phyloP scores from a whole-genome alignment of 257 asterid genomes.

The Craterostigma plantagineum region DNA sequence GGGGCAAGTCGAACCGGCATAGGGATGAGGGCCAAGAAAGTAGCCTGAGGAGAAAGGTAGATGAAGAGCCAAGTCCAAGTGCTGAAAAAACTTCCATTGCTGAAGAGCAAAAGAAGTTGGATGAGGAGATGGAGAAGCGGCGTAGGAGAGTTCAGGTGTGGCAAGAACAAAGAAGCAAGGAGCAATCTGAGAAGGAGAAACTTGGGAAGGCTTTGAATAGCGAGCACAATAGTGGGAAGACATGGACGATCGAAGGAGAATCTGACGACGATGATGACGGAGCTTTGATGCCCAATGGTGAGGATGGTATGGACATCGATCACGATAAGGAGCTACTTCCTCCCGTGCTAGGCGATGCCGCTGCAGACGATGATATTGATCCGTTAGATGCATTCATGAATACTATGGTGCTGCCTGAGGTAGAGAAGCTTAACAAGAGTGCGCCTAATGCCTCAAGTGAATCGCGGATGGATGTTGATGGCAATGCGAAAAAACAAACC shows the following conservation, averaged over 20 bases:
- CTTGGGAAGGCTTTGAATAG: slow-evolving; percentile 32
- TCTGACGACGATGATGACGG: slow-evolving; percentile 62
- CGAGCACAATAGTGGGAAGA: slow-evolving; percentile 51
- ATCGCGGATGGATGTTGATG: slow-evolving; percentile 22
- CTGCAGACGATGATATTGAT: slow-evolving; percentile 55
- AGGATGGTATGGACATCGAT: slow-evolving; percentile 21
- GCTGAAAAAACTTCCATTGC: slow-evolving; percentile 39
- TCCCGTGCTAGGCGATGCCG: slow-evolving; percentile 22
- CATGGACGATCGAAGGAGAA: slow-evolving; percentile 84
- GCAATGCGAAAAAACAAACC: slow-evolving; percentile 16
- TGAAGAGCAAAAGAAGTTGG: slow-evolving; percentile 70
- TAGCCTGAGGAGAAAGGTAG: slow-evolving; percentile 26
- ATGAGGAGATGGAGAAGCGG: slow-evolving; percentile 74
- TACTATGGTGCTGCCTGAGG: slow-evolving; percentile 78
- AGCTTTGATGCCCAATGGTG: slow-evolving; percentile 14
- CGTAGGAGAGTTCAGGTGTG: slow-evolving; percentile 89
- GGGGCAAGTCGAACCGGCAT: too few species aligned
- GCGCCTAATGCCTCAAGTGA: slow-evolving; percentile 18
- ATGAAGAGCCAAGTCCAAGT: slow-evolving; percentile 15
- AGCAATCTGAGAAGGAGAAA: slow-evolving; percentile 54
- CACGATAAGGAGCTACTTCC: slow-evolving; percentile 17
- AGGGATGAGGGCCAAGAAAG: too few species aligned
- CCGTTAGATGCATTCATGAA: slow-evolving; percentile 87
- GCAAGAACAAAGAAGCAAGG: slow-evolving; percentile 67
- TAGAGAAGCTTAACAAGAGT: slow-evolving; percentile 38